Percentiles rank a stretch among this genome's conserved stretches.
phyloP scores from a whole-genome alignment of 2,329 filamentous ascomycete species.

The Pestalotiopsis sp. region DNA sequence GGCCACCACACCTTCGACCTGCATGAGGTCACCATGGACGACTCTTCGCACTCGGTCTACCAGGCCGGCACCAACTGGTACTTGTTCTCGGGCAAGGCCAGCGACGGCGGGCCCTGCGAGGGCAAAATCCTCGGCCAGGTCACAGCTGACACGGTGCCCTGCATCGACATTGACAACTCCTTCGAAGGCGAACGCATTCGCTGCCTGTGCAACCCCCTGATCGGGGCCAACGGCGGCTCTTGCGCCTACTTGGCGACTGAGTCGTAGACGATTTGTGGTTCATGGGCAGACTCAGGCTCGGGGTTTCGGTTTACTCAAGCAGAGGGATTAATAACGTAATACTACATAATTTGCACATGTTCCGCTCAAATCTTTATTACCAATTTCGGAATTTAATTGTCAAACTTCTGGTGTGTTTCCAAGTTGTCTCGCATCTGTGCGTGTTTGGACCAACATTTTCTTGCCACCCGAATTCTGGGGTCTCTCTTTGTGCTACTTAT shows the following conservation, averaged over 20 bases:
- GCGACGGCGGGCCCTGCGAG: neutral
- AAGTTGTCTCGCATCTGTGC: no score
- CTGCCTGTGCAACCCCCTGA: neutral
- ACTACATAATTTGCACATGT: no score
- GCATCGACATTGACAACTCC: neutral
- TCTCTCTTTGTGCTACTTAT: neutral
- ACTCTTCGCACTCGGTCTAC: conserved; percentile 1
- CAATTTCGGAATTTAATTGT: no score
- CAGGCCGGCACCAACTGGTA: neutral
- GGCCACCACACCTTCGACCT: neutral
- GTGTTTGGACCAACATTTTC: no score
- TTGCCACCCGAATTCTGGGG: neutral
- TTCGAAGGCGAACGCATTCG: neutral
- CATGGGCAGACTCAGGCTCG: no score
- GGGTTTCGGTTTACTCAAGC: no score
- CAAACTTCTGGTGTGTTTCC: no score
- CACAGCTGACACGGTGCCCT: neutral
- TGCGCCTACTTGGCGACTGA: neutral
- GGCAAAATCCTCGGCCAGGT: neutral
- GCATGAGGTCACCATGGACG: conserved; percentile 2
- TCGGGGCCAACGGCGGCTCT: neutral
- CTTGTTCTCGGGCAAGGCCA: neutral
- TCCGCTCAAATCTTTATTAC: no score
- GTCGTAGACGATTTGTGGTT: neutral
- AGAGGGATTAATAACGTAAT: no score